Evolutionary conservation across 2,329 filamentous ascomycete genomes (phyloP), one percentile per base, ranked within the genome.

Genomic region (Fusarium nanum): DNA sequence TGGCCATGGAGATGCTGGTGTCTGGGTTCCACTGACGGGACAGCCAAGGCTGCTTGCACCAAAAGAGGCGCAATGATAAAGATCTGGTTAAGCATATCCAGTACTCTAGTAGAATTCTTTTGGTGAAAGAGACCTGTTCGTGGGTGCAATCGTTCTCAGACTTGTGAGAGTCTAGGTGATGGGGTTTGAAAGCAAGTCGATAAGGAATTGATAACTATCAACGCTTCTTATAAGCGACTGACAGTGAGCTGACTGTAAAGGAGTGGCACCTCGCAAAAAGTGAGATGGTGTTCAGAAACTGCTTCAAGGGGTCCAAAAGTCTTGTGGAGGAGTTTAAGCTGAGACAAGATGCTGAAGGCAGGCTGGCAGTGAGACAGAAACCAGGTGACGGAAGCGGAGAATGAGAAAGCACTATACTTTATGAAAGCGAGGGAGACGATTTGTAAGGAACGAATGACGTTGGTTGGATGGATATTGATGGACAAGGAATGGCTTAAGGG

Each of bases 41-140:
- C 68, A 40, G 71, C 76, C 32, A 73, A 28, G 9, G 60, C 73
- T 49, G 64, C 49, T 47, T 72, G 67, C 30, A 72, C 75, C 74
- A 79, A 66, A 14, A 79, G 64, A 14, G 75, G 73, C 45, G 72
- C 68, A 20, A 64, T 56, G 6, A 68, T 47, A 30, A 76, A 32
- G 30, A 78, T 54, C 44, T 57, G 47, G 25, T 68, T 70, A 47
- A 74, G 68, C 75, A 78, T 77, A 23, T 58, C 57, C 41, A 54
- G 25, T 58, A 34, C 20, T 46, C 64, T 41, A 27, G 47, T 52
- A 25, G 13, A 11, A 23, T 3, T 16, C 23, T 23, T 48, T 27
- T 6, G 30, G 42, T 13, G 45, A 34, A 56, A 52, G 50, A 34
- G 14, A 22, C 34, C 28, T 42, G 28, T 44, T 20, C 14, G 46